These are phyloP conservation scores for Fusarium falciforme DNA, from an alignment of 2,329 filamentous ascomycete species.

Conservation along the genomic window DNA sequence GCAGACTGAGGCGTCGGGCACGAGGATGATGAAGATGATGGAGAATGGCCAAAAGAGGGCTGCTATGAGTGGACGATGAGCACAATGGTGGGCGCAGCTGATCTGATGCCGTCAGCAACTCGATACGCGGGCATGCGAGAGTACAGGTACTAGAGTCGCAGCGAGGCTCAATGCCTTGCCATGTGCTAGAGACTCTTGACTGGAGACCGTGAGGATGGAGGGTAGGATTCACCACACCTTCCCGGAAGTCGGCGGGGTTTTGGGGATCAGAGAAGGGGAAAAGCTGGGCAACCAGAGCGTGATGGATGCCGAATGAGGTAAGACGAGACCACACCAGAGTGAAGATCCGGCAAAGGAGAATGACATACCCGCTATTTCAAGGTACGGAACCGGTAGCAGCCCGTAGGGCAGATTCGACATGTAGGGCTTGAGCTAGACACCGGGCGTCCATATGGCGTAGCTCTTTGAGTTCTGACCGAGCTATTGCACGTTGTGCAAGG, in stretches of 20 bases:
- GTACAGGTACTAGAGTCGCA: not conserved
- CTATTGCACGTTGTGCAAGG: not conserved
- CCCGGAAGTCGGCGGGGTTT: conserved; percentile 25
- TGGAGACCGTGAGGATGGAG: conserved; percentile 9
- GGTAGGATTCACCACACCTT: conserved; percentile 26
- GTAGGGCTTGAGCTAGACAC: not conserved
- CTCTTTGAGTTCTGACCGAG: conserved; percentile 2
- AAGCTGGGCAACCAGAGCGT: conserved; percentile 6
- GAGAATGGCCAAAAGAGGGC: conserved; percentile 15
- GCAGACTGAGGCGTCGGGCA: conserved; percentile 5
- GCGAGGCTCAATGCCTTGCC: conserved; percentile 1
- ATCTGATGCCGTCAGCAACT: conserved; percentile 28
- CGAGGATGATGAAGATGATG: conserved; percentile 14
- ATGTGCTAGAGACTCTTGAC: not conserved
- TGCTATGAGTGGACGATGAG: conserved; percentile 16
- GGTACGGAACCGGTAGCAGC: conserved; percentile 27
- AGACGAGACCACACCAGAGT: conserved; percentile 32
- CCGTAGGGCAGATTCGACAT: conserved; percentile 22
- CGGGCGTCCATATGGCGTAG: conserved; percentile 13
- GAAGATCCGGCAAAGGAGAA: conserved; percentile 28
- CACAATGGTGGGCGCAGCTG: conserved; percentile 23
- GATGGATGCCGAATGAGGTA: conserved; percentile 35
- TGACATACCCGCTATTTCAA: conserved; percentile 3
- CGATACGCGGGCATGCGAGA: not conserved
- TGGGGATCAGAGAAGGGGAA: conserved; percentile 8